Evolutionary conservation across 1,284 basidiomycete species (phyloP), one percentile per base, ranked within the genome.

Genomic region (Apiotrichum gracile): DNA sequence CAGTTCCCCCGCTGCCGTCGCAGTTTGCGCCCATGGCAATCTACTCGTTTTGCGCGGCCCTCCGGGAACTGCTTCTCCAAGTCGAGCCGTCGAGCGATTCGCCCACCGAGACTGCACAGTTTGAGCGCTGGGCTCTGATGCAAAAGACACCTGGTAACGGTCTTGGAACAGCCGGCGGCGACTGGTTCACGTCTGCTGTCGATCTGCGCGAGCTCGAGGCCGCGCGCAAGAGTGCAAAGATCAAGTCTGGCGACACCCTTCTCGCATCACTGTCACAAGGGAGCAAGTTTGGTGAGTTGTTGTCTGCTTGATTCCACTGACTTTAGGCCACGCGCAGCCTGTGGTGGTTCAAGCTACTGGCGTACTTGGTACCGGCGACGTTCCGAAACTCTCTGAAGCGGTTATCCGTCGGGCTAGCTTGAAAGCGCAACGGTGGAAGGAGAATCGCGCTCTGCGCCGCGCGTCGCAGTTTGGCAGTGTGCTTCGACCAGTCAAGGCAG

Each of bases 101-200:
- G 1, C 48, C 29, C 24, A 35, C 47, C 19, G 47, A 49, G n/a
- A 9, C 44, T 17, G 24, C 45, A 7, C 39, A n/a, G 19, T n/a
- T 22, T 19, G 65, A 70, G 50, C 57, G 66, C 43, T 73, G 71
- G 71, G 69, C 64, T 3, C 54, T 73, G 47, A 60, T 69, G 60
- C 70, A 72, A 44, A 69, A 67, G 47, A 63, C 64, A 2, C 50
- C 57, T 16, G 45, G 57, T 7, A 31, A 52, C 42, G 49, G 58
- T 1, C 45, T 57, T 13, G 49, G 56, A 4, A 44, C 47, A 1
- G 47, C 56, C 2, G 53, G 51, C 24, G 66, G 65, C 17, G 71
- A 73, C 38, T 73, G 70, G 69, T 73, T 68, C 47, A 69, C 70
- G 2, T 42, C 62, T 9, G 47, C 48, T n/a, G 69, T 62, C 19